Percentiles rank a stretch among this genome's conserved stretches.
phyloP scores from a whole-genome alignment of 768 basidiomycete species.

The Lepiota venenata region DNA sequence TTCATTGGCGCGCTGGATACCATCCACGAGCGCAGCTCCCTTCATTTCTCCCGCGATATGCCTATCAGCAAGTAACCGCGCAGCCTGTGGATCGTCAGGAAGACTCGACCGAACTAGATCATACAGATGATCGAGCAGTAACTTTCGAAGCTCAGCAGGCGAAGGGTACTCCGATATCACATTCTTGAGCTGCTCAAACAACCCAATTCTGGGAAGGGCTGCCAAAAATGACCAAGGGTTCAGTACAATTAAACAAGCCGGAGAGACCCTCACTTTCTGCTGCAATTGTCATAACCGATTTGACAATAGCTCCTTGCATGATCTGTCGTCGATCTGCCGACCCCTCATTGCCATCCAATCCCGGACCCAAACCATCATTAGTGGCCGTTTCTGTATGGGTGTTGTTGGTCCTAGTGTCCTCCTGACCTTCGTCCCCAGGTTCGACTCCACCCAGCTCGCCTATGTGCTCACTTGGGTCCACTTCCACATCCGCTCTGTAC shows the following conservation, averaged over 20 bases:
- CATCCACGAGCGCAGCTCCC: conserved; percentile 35
- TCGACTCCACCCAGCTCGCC: conserved; percentile 8
- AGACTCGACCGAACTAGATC: conserved; percentile 27
- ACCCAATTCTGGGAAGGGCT: conserved; percentile 40
- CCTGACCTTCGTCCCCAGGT: conserved; percentile 20
- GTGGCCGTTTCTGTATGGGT: conserved; percentile 32
- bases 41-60: conserved; percentile 25
- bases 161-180: conserved; percentile 37
- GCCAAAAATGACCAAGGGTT: conserved; percentile 17
- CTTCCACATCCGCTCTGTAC: conserved; percentile 22
- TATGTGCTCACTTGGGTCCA: conserved; percentile 21
- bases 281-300: conserved; percentile 72
- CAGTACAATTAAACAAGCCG: conserved; percentile 8
- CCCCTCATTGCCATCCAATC: conserved; percentile 43
- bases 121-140: conserved; percentile 38
- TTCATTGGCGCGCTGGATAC: conserved; percentile 34
- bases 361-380: conserved; percentile 32
- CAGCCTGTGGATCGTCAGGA: conserved; percentile 32
- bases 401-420: conserved; percentile 20
- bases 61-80: conserved; percentile 32
- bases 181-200: conserved; percentile 36
- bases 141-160: conserved; percentile 28
- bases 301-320: conserved; percentile 78
- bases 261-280: conserved; percentile 51
- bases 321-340: conserved; percentile 61